Evolutionary conservation across 495 filamentous ascomycete genomes (phyloP), one percentile per base, ranked within the genome.

Genomic region (Symbiotaphrina buchneri): DNA sequence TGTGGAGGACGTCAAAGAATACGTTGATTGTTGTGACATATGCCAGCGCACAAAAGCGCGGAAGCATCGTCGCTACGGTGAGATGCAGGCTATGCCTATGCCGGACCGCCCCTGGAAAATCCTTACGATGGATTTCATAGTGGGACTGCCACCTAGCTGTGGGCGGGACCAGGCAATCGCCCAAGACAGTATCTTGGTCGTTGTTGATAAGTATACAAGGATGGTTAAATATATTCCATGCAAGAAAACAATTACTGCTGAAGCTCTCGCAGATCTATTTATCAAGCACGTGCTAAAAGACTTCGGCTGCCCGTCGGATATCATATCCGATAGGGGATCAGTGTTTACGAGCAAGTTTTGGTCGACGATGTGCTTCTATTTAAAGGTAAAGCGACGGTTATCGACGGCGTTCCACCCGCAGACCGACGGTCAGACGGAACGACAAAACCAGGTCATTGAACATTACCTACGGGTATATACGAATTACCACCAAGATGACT

Each of bases 121-220:
- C 15, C 29, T 45, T 2, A 19, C 31, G 4, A 31, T 46, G 11
- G 26, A 44, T 31, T 39, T 45, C 19, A 35, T 46, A 27, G 33
- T 24, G 11, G 15, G 21, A 10, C 17, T 45, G 10, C 38, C 33
- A 3, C 26, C 26, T 13, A 34, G 14, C 15, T n/a, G 8, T 3
- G 30, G 15, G 10, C 7, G 18, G 15, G 32, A 30, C 13, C 11
- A 21, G 6, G 7, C 15, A 22, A 23, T 17, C 3, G 32, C 32
- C 6, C 32, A 36, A 18, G 21, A 39, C 13, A 18, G 26, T 8
- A 39, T 39, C 7, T 13, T 37, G 18, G 36, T 39, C 7, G 17
- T 39, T 2, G 17, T 39, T 17, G 21, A 39, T 20, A 1, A 33
- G 3, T 37, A 13, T 18, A 37, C 32, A 6, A 39, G 37, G 27